Percentiles rank a stretch among this genome's conserved stretches.
These are phyloP conservation scores for Monilinia vaccinii-corymbosi DNA, from an alignment of 2,329 filamentous ascomycete species.

Conservation along the genomic window DNA sequence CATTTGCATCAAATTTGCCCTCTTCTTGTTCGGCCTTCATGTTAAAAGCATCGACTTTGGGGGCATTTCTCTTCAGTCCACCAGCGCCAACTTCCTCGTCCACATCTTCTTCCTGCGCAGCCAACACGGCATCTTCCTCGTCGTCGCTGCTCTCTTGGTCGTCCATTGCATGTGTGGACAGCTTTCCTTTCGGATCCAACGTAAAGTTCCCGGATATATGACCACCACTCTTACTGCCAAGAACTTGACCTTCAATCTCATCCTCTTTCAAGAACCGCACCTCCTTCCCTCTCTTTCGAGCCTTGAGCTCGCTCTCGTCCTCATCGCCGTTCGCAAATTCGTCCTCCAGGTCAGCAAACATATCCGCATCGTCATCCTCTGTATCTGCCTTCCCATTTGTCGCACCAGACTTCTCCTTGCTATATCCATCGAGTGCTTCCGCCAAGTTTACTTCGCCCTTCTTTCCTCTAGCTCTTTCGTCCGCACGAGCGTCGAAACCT, in stretches of 20 bases:
- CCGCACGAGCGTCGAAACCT: slow-evolving; percentile 69
- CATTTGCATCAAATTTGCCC: slow-evolving; percentile 80
- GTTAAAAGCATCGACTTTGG: slow-evolving; percentile 94
- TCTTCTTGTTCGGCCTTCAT: slow-evolving; percentile 86
- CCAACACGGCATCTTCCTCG: slow-evolving; percentile 64
- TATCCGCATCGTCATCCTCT: slow-evolving; percentile 67
- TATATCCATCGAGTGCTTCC: slow-evolving; percentile 47
- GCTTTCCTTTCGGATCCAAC: slow-evolving; percentile 44
- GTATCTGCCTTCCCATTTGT: slow-evolving; percentile 32
- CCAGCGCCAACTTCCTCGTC: slow-evolving; percentile 88
- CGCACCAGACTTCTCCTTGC: slow-evolving; percentile 27
- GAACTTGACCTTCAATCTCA: slow-evolving; percentile 72
- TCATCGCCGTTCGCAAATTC: slow-evolving; percentile 46
- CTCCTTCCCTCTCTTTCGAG: slow-evolving; percentile 52
- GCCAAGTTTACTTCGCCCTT: slow-evolving; percentile 41
- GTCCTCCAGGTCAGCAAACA: slow-evolving; percentile 69
- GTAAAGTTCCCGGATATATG: slow-evolving; percentile 53
- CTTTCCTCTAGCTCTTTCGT: slow-evolving; percentile 41
- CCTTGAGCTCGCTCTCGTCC: slow-evolving; percentile 40
- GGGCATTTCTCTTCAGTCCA: slow-evolving; percentile 84
- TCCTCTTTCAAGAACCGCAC: slow-evolving; percentile 50
- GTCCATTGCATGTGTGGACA: slow-evolving; percentile 30
- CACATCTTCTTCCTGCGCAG: slow-evolving; percentile 63
- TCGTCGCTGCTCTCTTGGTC: slow-evolving; percentile 45
- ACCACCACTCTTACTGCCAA: slow-evolving; percentile 63